These are phyloP conservation scores for Solanum sejunctum DNA, from an alignment of 257 asterid species.

Conservation along the genomic window DNA sequence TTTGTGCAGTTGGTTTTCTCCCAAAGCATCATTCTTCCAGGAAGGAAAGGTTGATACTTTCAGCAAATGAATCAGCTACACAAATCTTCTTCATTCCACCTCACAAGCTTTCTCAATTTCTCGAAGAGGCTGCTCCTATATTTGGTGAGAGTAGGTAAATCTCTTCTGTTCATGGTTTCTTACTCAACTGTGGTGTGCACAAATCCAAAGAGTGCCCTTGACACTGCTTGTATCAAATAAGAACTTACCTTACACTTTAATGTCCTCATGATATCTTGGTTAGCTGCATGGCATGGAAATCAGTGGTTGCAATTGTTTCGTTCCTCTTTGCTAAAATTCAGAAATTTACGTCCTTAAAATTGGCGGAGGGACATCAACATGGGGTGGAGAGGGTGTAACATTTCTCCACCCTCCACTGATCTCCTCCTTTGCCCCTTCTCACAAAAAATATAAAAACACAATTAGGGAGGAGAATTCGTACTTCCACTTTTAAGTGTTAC, in stretches of 20 bases:
- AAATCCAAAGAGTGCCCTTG: neutral
- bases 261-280: neutral
- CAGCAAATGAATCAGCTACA: conserved; percentile 62
- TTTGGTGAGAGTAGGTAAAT: conserved; percentile 67
- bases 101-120: conserved; percentile 76
- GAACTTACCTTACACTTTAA: neutral
- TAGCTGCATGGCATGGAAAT: neutral
- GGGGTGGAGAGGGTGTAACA: neutral
- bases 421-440: neutral
- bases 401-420: neutral
- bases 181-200: neutral
- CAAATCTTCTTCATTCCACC: conserved; percentile 90
- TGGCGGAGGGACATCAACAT: neutral
- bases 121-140: conserved; percentile 52
- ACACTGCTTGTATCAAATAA: neutral
- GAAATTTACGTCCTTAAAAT: neutral
- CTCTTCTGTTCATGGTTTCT: neutral
- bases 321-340: neutral
- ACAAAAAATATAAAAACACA: neutral
- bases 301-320: neutral
- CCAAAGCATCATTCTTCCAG: conserved; percentile 78
- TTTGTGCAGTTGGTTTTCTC: conserved; percentile 88
- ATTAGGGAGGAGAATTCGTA: neutral
- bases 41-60: conserved; percentile 58
- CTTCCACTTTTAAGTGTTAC: neutral